Conservation (phyloP, 345 rosid species). For the Linum usitatissimum region DNA sequence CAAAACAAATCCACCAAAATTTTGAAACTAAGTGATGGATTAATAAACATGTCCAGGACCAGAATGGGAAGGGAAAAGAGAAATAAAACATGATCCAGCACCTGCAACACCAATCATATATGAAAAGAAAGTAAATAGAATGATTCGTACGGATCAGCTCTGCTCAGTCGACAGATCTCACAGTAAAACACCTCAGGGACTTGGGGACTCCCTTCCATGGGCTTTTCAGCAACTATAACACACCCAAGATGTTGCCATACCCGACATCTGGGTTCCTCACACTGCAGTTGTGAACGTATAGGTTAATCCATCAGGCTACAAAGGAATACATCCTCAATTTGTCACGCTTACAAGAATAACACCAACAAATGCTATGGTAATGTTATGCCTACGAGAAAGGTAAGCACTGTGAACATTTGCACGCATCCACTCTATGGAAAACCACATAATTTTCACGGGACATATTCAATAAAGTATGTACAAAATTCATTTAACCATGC, state of each 20-base stretch:
- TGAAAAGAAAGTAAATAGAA: not conserved
- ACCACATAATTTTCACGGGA: too few species aligned
- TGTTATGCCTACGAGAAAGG: not conserved
- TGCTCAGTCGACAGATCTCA: conserved; percentile 77
- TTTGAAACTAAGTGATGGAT: not conserved
- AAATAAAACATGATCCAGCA: not conserved
- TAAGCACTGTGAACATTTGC: too few species aligned
- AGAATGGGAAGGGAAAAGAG: not conserved
- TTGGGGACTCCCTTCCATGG: conserved; percentile 48
- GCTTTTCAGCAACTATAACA: conserved; percentile 68
- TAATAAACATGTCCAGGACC: not conserved
- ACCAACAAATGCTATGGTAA: not conserved
- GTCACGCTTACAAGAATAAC: not conserved
- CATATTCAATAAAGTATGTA: too few species aligned
- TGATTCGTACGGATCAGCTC: conserved; percentile 92
- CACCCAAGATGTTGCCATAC: conserved; percentile 81
- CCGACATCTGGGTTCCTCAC: conserved; percentile 67
- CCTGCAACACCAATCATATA: not conserved
- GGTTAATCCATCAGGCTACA: too few species aligned
- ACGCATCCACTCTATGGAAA: too few species aligned
- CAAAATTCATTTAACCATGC: too few species aligned
- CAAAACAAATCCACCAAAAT: not conserved
- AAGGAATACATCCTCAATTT: too few species aligned
- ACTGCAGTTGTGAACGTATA: conserved; percentile 33
- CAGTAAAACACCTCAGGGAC: conserved; percentile 72